Evolutionary conservation across 2,329 filamentous ascomycete genomes (phyloP).

Genomic region (Colletotrichum lindemuthianum): DNA sequence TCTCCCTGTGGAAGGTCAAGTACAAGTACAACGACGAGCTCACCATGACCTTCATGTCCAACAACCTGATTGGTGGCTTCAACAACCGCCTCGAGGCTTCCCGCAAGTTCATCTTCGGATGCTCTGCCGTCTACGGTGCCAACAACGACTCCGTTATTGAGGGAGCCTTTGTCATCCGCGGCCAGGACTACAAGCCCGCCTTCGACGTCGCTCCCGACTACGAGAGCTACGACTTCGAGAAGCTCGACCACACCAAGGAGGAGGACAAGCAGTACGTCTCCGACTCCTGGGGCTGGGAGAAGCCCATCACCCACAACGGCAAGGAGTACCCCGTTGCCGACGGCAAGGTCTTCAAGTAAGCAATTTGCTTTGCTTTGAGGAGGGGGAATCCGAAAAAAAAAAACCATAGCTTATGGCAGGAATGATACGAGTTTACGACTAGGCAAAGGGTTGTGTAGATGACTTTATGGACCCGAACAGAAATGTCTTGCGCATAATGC

Average conservation of each 20-base stretch:
- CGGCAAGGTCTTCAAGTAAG: constrained; percentile 99
- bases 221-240: constrained; percentile 96
- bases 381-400: constrained; percentile 40
- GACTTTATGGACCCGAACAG: constrained; percentile 36
- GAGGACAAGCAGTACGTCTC: constrained; percentile 89
- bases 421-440: constrained; percentile 43
- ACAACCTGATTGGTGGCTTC: constrained; percentile 98
- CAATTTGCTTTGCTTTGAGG: constrained; percentile 35
- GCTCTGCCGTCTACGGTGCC: constrained; percentile 86
- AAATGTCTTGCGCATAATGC: constrained; percentile 35
- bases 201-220: constrained; percentile 98
- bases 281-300: constrained; percentile 92
- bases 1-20: constrained; percentile 91
- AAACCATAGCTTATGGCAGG: constrained; percentile 44
- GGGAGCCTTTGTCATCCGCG: constrained; percentile 95
- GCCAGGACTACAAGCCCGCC: constrained; percentile 84
- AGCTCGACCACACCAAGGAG: constrained; percentile 88
- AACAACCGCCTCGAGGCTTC: constrained; percentile 96
- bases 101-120: constrained; percentile 98
- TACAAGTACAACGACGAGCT: constrained; percentile 99
- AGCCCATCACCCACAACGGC: constrained; percentile 79
- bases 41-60: constrained; percentile 97
- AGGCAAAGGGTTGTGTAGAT: constrained; percentile 33
- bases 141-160: constrained; percentile 91
- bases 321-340: constrained; percentile 91